Evolutionary conservation across 2,329 filamentous ascomycete genomes (phyloP).

Genomic region (Periconia sp.): DNA sequence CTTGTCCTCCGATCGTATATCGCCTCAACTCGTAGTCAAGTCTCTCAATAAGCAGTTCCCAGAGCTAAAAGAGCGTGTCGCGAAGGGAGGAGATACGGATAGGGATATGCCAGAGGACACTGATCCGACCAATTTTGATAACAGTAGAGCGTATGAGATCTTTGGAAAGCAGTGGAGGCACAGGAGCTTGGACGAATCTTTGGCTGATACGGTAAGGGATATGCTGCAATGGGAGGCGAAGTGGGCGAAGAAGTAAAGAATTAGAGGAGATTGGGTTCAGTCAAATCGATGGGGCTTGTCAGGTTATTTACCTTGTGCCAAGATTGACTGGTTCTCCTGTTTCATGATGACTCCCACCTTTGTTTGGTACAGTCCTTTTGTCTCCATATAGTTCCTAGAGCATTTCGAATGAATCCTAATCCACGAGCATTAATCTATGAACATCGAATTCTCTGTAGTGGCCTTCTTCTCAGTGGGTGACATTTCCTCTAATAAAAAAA

Average conservation of each 20-base stretch:
- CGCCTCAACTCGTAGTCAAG: slow-evolving; percentile 5
- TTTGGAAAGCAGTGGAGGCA: slow-evolving; percentile 11
- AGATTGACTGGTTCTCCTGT: too few relatives aligned
- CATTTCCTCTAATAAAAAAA: too few relatives aligned
- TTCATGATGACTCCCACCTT: too few relatives aligned
- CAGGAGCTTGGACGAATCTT: slow-evolving; percentile 8
- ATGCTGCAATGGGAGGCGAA: slow-evolving; percentile 13
- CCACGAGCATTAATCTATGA: too few relatives aligned
- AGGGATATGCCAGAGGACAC: not conserved
- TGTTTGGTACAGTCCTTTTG: too few relatives aligned
- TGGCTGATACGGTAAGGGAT: slow-evolving; percentile 16
- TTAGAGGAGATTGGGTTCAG: too few relatives aligned
- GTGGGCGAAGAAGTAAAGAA: not conserved
- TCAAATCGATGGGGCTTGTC: too few relatives aligned
- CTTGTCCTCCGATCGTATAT: slow-evolving; percentile 57
- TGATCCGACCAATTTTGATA: slow-evolving; percentile 10
- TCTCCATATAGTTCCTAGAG: too few relatives aligned
- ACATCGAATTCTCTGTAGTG: too few relatives aligned
- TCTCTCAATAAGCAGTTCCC: slow-evolving; percentile 3
- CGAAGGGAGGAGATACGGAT: not conserved
- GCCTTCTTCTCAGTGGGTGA: too few relatives aligned
- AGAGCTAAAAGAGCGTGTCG: not conserved
- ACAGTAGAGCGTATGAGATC: slow-evolving; percentile 10
- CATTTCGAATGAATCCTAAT: too few relatives aligned
- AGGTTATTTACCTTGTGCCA: too few relatives aligned